Conservation (phyloP, 2,329 filamentous ascomycete species). For the Hortaea werneckii region DNA sequence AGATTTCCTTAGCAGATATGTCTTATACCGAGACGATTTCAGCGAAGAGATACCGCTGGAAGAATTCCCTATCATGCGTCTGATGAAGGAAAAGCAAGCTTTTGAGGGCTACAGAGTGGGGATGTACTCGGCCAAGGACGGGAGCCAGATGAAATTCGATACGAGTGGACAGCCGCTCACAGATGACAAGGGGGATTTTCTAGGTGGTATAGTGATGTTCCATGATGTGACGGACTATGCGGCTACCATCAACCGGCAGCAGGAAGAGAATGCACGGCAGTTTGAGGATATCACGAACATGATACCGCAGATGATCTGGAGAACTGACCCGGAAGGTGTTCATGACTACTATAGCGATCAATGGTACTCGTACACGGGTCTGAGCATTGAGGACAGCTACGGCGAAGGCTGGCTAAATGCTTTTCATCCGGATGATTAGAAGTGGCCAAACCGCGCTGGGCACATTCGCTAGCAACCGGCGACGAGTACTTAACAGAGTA, state of each 20-base stretch:
- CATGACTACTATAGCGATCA: conserved; percentile 65
- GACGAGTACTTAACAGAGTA: conserved; percentile 62
- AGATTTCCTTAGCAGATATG: conserved; percentile 51
- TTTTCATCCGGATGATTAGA: conserved; percentile 62
- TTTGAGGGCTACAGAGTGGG: conserved; percentile 54
- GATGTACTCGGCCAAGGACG: conserved; percentile 46
- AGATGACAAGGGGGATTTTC: conserved; percentile 58
- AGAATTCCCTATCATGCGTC: conserved; percentile 57
- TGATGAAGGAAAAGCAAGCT: conserved; percentile 51
- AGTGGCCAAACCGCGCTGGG: conserved; percentile 48
- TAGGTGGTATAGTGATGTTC: conserved; percentile 62
- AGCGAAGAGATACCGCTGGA: conserved; percentile 44
- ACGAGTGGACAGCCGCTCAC: conserved; percentile 56
- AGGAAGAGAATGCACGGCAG: conserved; percentile 59
- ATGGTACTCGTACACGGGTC: conserved; percentile 72
- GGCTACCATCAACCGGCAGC: conserved; percentile 58
- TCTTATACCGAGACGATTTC: conserved; percentile 58
- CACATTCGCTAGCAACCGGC: conserved; percentile 54
- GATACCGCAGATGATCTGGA: conserved; percentile 55
- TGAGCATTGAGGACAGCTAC: conserved; percentile 51
- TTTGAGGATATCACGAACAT: conserved; percentile 68
- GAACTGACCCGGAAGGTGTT: conserved; percentile 50
- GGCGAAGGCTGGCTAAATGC: conserved; percentile 53
- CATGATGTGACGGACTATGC: conserved; percentile 63
- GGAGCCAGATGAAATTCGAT: conserved; percentile 51